Conservation (phyloP, 306 rosid genomes). For the Prunus mongolica region DNA sequence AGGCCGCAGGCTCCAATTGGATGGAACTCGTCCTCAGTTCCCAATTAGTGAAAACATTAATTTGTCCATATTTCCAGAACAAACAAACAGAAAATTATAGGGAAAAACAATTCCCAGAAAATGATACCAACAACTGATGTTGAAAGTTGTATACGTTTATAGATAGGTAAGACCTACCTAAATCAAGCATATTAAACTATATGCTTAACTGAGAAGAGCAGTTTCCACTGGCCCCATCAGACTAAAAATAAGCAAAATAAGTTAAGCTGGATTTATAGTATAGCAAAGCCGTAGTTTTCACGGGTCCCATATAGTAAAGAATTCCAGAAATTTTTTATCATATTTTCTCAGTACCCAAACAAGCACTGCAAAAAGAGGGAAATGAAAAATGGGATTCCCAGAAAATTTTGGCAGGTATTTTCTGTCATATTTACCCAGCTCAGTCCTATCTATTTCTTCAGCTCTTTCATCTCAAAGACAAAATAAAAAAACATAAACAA, state of each 20-base stretch:
- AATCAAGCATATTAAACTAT: not conserved
- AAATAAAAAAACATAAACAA: not conserved
- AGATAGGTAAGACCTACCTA: not conserved
- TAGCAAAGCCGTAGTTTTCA: not conserved
- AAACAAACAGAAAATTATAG: not conserved
- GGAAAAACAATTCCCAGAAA: not conserved
- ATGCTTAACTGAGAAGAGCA: not conserved
- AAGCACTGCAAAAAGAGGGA: not conserved
- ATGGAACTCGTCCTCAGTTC: not conserved
- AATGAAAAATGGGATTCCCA: not conserved
- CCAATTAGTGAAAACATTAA: not conserved
- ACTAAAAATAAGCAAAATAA: not conserved
- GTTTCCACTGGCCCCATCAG: not conserved
- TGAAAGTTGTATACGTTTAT: not conserved
- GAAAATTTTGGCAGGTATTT: not conserved
- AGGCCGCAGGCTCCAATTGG: not conserved
- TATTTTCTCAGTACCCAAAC: conserved; percentile 6
- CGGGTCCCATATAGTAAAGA: not conserved
- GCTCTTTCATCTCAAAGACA: not conserved
- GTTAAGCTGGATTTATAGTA: not conserved
- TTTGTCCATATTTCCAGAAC: not conserved
- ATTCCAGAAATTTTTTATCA: not conserved
- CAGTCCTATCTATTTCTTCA: not conserved
- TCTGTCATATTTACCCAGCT: not conserved
- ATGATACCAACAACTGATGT: not conserved